phyloP scores from a whole-genome alignment of 441 rosid species.

The Mallotus repandus region DNA sequence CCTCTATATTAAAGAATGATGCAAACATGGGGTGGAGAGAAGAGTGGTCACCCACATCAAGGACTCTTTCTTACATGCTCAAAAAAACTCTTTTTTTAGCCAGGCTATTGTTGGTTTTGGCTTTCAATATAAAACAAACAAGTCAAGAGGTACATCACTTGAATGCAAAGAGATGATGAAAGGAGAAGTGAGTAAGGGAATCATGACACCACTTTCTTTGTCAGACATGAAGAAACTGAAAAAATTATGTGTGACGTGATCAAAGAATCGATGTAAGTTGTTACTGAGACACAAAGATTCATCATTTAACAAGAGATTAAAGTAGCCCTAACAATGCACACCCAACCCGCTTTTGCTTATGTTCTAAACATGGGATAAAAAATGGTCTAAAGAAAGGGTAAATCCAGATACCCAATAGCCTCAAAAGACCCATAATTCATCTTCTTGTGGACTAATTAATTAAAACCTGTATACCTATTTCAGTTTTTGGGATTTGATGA shows the following conservation, averaged over 20 bases:
- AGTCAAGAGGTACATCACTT: no score
- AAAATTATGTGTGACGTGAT: conserved; percentile 63
- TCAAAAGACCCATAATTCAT: background rate
- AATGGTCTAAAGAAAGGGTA: background rate
- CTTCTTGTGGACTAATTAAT: no score
- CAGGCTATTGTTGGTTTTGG: background rate
- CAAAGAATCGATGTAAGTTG: conserved; percentile 48
- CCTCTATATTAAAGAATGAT: background rate
- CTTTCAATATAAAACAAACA: background rate
- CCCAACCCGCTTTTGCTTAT: no score
- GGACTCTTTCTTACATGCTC: background rate
- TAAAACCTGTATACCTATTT: background rate
- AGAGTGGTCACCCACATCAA: background rate
- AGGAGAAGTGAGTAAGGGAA: conserved; percentile 24
- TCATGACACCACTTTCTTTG: conserved; percentile 41
- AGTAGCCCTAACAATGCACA: conserved; percentile 23
- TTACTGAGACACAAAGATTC: conserved; percentile 36
- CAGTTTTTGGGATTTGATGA: background rate
- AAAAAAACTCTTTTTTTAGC: background rate
- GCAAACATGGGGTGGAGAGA: background rate
- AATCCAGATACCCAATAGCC: background rate
- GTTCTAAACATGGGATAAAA: background rate
- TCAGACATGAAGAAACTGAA: conserved; percentile 42
- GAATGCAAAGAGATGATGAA: conserved; percentile 5
- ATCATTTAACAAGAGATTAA: conserved; percentile 29